Percentiles rank a stretch among this genome's conserved stretches.
Conservation (phyloP, 306 rosid genomes). For the Rosa chinensis region DNA sequence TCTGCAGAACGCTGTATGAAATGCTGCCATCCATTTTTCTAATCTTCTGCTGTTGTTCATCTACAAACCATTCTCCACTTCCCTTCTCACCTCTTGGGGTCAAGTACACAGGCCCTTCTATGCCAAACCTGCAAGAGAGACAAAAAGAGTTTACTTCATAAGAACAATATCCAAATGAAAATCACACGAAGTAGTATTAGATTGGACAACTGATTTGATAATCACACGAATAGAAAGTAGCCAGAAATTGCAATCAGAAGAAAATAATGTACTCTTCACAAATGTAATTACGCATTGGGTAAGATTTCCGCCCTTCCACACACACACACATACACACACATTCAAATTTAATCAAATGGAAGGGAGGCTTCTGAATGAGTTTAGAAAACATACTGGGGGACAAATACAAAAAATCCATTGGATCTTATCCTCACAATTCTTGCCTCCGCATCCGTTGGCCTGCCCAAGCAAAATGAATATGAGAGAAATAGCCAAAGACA, state of each 20-base stretch:
- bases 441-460: conserved; percentile 90
- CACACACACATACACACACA: not conserved
- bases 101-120: conserved; percentile 92
- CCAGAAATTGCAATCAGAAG: not conserved
- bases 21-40: conserved; percentile 82
- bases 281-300: not conserved
- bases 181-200: not conserved
- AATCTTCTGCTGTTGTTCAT: conserved; percentile 84
- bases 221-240: not conserved
- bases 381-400: conserved; percentile 73
- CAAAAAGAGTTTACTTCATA: not conserved
- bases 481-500: conserved; percentile 16
- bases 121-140: conserved; percentile 60
- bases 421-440: conserved; percentile 96
- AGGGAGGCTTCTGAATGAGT: not conserved
- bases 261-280: not conserved
- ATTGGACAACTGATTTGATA: not conserved
- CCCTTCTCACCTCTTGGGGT: conserved; percentile 66
- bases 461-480: conserved; percentile 36
- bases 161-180: not conserved
- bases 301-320: not conserved
- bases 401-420: conserved; percentile 91
- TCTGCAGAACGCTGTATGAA: conserved; percentile 65
- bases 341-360: not conserved
- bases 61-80: conserved; percentile 80